Evolutionary conservation across 2,329 filamentous ascomycete species (phyloP), one percentile per base, ranked within the genome.

Genomic region (Stagonosporopsis chrysanthemi): DNA sequence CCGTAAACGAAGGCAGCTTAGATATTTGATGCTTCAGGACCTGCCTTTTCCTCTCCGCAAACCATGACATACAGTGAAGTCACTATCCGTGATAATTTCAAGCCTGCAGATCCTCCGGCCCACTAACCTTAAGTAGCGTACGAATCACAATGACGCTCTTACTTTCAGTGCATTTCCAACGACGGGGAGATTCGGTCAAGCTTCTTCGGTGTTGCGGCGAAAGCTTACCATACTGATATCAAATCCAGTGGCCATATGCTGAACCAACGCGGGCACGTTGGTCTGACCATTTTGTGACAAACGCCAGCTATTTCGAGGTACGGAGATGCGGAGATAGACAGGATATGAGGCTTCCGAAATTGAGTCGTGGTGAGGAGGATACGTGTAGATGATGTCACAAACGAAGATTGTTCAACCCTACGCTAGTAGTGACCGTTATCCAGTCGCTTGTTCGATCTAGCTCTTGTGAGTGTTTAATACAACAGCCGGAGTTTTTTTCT

Each of bases 1-100:
- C 28, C 28, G 19, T 19, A 19, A 19, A 19, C 19, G 19, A 19
- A 43, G 24, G 14, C 26, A 29, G 7, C 3, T 47, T 4, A 17
- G 23, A 4, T 40, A 50, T 50, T 35, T 50, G 28, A 50, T 42
- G 36, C 11, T 14, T 8, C 2, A 28, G 26, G 9, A 29, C n/a
- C 39, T 22, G 43, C 46, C 41, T 45, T 26, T 33, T 33, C 26
- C 33, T 46, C 33, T 46, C 24, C 42, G n/a, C 35, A 19, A 45
- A 46, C 41, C 24, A 52, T 52, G 50, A 52, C 49, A 44, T 31
- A 39, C 17, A 4, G 40, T 52, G 49, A 39, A 52, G 33, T 52
- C 50, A 52, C 42, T 45, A 52, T 17, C 33, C 26, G 26, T 41
- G 26, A 38, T 39, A 52, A 31, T 14, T 24, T 44, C 29, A 28